A percentile compares a stretch with the other conserved stretches of the same genome.
Conservation (phyloP, 495 filamentous ascomycete genomes). For the Podospora tetraspora region DNA sequence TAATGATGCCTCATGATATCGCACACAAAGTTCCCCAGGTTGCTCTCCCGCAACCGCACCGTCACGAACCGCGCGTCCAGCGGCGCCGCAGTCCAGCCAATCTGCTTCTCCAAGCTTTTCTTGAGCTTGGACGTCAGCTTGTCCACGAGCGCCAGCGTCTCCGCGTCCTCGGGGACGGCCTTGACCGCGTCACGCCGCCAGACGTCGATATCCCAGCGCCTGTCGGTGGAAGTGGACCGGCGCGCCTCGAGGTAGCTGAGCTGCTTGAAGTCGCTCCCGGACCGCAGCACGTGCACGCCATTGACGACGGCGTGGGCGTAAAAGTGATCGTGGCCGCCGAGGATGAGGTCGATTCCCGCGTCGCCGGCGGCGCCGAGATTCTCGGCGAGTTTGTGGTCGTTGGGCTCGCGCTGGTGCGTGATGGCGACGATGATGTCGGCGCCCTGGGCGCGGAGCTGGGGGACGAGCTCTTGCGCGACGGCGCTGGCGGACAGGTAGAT, state of each 20-base stretch:
- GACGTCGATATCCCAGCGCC: constrained; percentile 72
- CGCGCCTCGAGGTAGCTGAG: constrained; percentile 78
- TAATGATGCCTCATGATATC: constrained; percentile 86
- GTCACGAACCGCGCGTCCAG: constrained; percentile 84
- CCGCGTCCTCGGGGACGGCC: constrained; percentile 56
- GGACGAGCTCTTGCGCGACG: constrained; percentile 66
- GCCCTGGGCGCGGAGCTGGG: constrained; percentile 64
- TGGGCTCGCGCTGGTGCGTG: constrained; percentile 82
- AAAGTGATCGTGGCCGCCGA: constrained; percentile 88
- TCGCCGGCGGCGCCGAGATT: constrained; percentile 59
- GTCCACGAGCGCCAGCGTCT: constrained; percentile 54
- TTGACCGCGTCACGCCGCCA: constrained; percentile 63
- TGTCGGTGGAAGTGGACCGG: constrained; percentile 37
- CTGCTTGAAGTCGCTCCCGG: constrained; percentile 86
- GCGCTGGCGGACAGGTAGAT: constrained; percentile 71
- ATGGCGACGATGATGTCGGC: constrained; percentile 76
- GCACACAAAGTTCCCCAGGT: constrained; percentile 83
- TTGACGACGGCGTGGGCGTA: constrained; percentile 73
- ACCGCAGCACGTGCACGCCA: constrained; percentile 71
- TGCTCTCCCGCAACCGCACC: constrained; percentile 69
- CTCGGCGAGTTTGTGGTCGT: constrained; percentile 73
- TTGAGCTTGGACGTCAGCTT: constrained; percentile 65
- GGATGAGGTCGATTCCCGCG: constrained; percentile 66
- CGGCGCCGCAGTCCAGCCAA: constrained; percentile 73
- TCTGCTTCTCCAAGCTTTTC: constrained; percentile 70